Conservation (phyloP, 2,329 filamentous ascomycete species). For the Microdochium bolleyi region DNA sequence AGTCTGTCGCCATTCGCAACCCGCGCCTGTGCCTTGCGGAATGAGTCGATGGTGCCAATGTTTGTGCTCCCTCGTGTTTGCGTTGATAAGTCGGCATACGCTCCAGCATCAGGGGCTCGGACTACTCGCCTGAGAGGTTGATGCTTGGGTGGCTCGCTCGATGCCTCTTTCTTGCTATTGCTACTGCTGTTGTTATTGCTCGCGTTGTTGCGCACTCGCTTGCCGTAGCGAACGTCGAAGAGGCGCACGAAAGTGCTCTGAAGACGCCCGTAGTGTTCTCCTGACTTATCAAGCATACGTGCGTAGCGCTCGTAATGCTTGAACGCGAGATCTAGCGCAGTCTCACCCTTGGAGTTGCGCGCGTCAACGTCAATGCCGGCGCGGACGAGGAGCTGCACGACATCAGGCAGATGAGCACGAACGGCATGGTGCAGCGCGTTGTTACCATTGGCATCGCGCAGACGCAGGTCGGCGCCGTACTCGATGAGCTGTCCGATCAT, state of each 20-base stretch:
- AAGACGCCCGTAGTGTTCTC: neutral
- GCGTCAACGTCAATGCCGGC: neutral
- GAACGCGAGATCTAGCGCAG: neutral
- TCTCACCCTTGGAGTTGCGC: neutral
- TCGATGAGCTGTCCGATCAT: neutral
- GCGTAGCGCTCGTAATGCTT: neutral
- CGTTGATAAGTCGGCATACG: neutral
- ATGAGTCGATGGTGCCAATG: neutral
- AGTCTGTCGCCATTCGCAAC: neutral
- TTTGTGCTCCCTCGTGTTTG: neutral
- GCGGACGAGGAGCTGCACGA: neutral
- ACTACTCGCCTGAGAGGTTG: neutral
- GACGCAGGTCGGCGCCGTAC: neutral
- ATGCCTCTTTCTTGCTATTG: neutral
- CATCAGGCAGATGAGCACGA: neutral
- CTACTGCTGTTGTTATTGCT: neutral
- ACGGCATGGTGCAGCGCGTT: neutral
- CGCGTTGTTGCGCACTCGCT: neutral
- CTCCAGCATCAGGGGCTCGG: neutral
- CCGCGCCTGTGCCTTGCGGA: neutral
- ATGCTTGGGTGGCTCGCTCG: neutral
- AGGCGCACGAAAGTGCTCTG: neutral
- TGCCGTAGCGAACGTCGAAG: neutral
- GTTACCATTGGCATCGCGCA: neutral
- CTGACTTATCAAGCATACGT: neutral